These are phyloP conservation scores for Sonneratia alba DNA, from an alignment of 345 rosid genomes.

Conservation along the genomic window DNA sequence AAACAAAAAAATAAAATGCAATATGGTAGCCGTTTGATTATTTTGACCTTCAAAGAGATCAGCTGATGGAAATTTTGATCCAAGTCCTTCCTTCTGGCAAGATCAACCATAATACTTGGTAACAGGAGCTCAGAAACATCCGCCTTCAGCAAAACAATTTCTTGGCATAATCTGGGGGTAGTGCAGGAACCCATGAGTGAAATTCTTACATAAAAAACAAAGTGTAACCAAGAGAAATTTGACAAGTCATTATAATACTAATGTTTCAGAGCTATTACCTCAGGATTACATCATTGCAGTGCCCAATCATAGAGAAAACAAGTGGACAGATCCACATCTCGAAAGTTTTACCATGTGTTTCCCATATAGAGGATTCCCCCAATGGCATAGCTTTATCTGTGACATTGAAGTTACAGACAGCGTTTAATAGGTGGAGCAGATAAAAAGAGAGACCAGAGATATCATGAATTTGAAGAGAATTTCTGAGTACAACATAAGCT, in stretches of 20 bases:
- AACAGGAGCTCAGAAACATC: constrained; percentile 88
- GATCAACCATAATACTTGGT: constrained; percentile 62
- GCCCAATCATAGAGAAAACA: constrained; percentile 59
- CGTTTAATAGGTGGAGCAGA: neutral
- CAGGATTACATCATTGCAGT: constrained; percentile 63
- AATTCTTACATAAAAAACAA: neutral
- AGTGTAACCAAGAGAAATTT: constrained; percentile 1
- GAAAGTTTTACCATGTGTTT: constrained; percentile 59
- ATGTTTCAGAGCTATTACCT: constrained; percentile 33
- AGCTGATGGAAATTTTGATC: constrained; percentile 41
- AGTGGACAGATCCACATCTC: constrained; percentile 88
- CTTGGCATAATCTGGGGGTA: constrained; percentile 72
- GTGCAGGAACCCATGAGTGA: constrained; percentile 12
- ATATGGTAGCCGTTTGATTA: neutral
- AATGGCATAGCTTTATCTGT: constrained; percentile 52
- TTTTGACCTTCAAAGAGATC: constrained; percentile 59
- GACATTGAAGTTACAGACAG: neutral
- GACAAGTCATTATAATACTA: neutral
- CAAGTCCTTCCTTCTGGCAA: constrained; percentile 50
- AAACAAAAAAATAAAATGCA: neutral
- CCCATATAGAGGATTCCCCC: constrained; percentile 67
- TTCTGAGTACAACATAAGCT: neutral
- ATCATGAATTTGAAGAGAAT: neutral
- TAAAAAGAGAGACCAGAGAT: constrained; percentile 1
- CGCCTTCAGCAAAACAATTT: constrained; percentile 64